These are phyloP conservation scores for Vigna angularis DNA, from an alignment of 306 rosid genomes.

Conservation along the genomic window DNA sequence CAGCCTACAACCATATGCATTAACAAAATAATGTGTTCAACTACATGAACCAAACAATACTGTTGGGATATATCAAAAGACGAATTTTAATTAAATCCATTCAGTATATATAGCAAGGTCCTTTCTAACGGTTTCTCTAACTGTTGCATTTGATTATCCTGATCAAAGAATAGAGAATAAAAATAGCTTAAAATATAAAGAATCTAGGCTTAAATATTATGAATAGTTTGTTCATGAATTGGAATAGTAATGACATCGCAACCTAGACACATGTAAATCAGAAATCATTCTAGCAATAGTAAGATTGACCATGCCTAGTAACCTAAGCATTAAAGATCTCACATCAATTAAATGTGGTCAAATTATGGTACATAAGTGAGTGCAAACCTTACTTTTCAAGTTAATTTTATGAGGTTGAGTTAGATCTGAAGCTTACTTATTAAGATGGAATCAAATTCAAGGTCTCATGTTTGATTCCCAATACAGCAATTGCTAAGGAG, in stretches of 20 bases:
- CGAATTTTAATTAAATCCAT: constrained; percentile 15
- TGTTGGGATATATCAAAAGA: constrained; percentile 4
- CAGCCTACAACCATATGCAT: not conserved
- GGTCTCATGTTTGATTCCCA: too few species aligned
- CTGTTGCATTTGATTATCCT: not conserved
- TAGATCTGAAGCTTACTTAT: too few species aligned
- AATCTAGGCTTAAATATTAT: not conserved
- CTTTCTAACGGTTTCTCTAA: constrained; percentile 1
- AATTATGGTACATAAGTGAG: too few species aligned
- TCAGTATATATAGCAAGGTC: not conserved
- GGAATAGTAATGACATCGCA: constrained; percentile 18
- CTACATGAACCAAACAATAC: constrained; percentile 4
- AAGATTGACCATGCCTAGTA: not conserved
- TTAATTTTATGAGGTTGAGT: too few species aligned
- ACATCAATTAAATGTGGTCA: too few species aligned
- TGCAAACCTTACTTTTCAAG: too few species aligned
- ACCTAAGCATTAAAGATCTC: not conserved
- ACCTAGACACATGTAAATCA: not conserved
- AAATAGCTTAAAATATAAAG: constrained; percentile 11
- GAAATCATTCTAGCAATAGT: constrained; percentile 10
- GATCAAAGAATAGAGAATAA: not conserved
- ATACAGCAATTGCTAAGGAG: too few species aligned
- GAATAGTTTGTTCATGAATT: not conserved
- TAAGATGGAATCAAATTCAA: too few species aligned
- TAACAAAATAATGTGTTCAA: not conserved